Conservation (phyloP, 2,329 filamentous ascomycete genomes). For the Colletotrichum trifolii region DNA sequence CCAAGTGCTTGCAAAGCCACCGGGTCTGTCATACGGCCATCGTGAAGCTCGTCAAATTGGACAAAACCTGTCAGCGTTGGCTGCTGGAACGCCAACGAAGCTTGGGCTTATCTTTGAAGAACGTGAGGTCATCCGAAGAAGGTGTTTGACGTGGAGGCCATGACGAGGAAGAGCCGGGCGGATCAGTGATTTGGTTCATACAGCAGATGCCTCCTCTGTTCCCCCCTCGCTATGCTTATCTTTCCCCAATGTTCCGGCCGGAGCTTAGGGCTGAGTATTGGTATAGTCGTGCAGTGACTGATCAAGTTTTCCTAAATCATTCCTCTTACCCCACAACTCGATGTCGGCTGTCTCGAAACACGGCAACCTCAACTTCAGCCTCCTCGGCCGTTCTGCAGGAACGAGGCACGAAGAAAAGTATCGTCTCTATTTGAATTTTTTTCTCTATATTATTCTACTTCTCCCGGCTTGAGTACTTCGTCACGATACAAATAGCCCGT, state of each 20-base stretch:
- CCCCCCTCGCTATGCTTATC: no score
- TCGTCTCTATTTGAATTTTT: neutral
- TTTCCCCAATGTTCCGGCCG: constrained; percentile 9
- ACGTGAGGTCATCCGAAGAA: neutral
- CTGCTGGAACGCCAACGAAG: neutral
- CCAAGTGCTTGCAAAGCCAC: constrained; percentile 35
- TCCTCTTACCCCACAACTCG: constrained; percentile 1
- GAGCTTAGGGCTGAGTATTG: neutral
- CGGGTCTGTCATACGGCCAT: constrained; percentile 15
- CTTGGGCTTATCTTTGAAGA: neutral
- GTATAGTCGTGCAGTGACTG: neutral
- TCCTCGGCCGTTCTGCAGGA: constrained; percentile 18
- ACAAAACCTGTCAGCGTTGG: neutral
- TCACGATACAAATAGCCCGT: constrained; percentile 4
- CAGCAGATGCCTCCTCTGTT: no score
- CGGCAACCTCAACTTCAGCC: neutral
- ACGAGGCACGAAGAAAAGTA: constrained; percentile 12
- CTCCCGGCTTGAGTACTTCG: neutral
- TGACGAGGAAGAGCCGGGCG: neutral
- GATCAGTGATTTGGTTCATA: no score
- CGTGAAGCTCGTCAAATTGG: constrained; percentile 2
- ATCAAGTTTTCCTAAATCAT: neutral
- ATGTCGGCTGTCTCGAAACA: constrained; percentile 4
- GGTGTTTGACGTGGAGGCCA: neutral
- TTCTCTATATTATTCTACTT: neutral